Evolutionary conservation across 441 rosid species (phyloP).

Genomic region (Omphalea diandra): DNA sequence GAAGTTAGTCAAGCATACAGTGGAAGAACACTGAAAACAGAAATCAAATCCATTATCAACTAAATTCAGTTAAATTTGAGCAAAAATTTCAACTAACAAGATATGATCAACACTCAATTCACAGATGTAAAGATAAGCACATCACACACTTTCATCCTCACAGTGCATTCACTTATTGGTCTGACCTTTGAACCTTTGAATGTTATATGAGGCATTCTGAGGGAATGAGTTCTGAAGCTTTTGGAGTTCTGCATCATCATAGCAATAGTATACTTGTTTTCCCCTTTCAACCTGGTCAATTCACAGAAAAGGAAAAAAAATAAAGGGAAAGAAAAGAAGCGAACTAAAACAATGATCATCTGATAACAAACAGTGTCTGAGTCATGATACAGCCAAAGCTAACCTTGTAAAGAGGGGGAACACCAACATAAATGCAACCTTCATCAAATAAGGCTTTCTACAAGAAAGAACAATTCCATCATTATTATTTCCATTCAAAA

Average conservation of each 20-base stretch:
- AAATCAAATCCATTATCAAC: neutral
- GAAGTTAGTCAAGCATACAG: neutral
- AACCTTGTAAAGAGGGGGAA: slow-evolving; percentile 97
- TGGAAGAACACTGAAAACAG: neutral
- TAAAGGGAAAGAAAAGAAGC: neutral
- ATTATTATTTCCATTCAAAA: slow-evolving; percentile 19
- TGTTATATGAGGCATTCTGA: slow-evolving; percentile 70
- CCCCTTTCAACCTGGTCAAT: slow-evolving; percentile 81
- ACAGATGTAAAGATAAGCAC: neutral
- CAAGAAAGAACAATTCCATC: slow-evolving; percentile 29
- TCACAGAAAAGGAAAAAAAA: slow-evolving; percentile 17
- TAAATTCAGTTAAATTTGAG: neutral
- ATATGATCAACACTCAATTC: neutral
- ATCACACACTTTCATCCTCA: neutral
- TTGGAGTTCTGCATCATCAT: slow-evolving; percentile 62
- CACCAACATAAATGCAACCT: slow-evolving; percentile 93
- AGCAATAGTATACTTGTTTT: slow-evolving; percentile 67
- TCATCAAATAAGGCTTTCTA: slow-evolving; percentile 89
- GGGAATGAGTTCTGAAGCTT: slow-evolving; percentile 57
- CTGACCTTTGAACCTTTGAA: slow-evolving; percentile 92
- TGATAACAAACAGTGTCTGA: slow-evolving; percentile 7
- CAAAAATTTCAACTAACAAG: neutral
- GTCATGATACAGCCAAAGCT: slow-evolving; percentile 19
- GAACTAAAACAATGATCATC: slow-evolving; percentile 12
- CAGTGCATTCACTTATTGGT: neutral